phyloP scores from a whole-genome alignment of 257 asterid species.

The Solanum chmielewskii region DNA sequence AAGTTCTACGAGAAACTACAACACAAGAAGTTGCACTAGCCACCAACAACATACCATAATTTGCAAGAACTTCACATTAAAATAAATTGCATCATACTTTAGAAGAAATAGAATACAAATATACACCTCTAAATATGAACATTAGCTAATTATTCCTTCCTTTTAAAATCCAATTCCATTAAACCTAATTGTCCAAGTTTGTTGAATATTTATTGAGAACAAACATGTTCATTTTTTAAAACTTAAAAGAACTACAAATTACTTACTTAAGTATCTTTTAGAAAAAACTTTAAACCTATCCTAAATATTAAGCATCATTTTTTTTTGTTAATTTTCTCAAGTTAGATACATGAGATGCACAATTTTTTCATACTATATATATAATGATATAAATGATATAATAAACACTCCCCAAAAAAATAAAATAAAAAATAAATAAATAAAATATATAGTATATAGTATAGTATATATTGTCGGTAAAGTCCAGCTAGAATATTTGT shows the following conservation, averaged over 20 bases:
- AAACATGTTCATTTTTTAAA: neutral
- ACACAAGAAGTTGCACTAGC: neutral
- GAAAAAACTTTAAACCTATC: neutral
- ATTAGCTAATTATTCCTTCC: neutral
- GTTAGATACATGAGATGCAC: neutral
- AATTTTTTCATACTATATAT: neutral
- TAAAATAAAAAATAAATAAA: too few relatives aligned
- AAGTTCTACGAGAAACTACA: neutral
- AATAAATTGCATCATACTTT: neutral
- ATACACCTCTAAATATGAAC: neutral
- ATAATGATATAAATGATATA: neutral
- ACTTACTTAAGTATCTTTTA: neutral
- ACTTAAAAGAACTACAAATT: neutral
- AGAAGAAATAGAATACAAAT: neutral
- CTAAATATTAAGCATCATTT: neutral
- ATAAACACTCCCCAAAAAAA: neutral
- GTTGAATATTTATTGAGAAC: neutral
- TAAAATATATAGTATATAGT: neutral
- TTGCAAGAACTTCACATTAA: neutral
- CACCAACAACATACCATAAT: neutral
- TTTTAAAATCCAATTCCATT: neutral
- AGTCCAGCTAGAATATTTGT: slow-evolving; percentile 9
- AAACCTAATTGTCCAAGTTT: neutral
- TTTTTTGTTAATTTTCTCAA: neutral
- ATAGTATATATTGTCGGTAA: slow-evolving; percentile 6